Evolutionary conservation across 2,329 filamentous ascomycete genomes (phyloP).

Genomic region (Penicillium crustosum): DNA sequence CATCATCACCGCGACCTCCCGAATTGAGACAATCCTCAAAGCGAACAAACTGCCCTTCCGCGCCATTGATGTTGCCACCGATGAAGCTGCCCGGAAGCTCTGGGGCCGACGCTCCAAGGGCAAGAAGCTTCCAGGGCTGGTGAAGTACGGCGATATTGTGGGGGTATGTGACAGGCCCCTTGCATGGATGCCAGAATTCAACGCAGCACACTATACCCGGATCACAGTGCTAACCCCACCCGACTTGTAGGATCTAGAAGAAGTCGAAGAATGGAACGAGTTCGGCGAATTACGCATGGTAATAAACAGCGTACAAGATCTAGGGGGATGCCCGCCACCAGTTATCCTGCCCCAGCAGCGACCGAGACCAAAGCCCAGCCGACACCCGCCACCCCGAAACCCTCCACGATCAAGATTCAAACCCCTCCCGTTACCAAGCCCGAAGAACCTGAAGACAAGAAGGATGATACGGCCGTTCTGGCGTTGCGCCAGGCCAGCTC

Average conservation of each 20-base stretch:
- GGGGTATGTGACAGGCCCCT: conserved; percentile 62
- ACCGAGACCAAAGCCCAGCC: conserved; percentile 28
- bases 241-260: conserved; percentile 71
- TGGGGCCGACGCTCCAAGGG: conserved; percentile 84
- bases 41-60: conserved; percentile 94
- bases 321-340: conserved; percentile 36
- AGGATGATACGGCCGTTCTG: conserved; percentile 40
- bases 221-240: background rate
- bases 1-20: conserved; percentile 92
- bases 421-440: conserved; percentile 36
- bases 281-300: conserved; percentile 92
- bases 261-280: conserved; percentile 99
- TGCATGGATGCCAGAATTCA: background rate
- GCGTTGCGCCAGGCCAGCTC: conserved; percentile 47
- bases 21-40: conserved; percentile 92
- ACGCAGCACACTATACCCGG: background rate
- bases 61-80: conserved; percentile 84
- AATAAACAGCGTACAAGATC: conserved; percentile 53
- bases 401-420: conserved; percentile 44
- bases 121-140: conserved; percentile 82
- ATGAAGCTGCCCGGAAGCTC: conserved; percentile 82
- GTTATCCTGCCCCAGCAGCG: conserved; percentile 23
- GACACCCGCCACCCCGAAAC: conserved; percentile 27
- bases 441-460: conserved; percentile 35
- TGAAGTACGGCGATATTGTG: conserved; percentile 81